Conservation (phyloP, 768 basidiomycete species). For the Tephrocybe sp. region DNA sequence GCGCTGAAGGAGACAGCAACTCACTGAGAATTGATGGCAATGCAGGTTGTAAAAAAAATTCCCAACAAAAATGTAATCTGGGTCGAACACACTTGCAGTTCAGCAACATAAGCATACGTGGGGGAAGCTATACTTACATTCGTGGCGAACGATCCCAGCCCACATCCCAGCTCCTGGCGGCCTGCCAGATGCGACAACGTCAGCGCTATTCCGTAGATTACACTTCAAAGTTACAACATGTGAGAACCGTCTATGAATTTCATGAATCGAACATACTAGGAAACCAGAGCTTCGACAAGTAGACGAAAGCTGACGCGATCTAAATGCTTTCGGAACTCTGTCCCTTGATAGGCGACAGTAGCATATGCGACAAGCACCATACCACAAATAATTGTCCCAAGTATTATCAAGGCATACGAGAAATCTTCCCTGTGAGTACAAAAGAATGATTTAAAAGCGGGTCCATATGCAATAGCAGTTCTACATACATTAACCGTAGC, state of each 20-base stretch:
- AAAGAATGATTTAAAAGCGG: background rate
- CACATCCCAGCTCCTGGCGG: slow-evolving; percentile 10
- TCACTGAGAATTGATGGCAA: slow-evolving; percentile 24
- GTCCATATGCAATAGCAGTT: no score
- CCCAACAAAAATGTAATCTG: slow-evolving; percentile 20
- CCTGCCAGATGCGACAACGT: slow-evolving; percentile 11
- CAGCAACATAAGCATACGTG: background rate
- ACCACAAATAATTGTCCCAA: slow-evolving; percentile 10
- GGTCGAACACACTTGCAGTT: background rate
- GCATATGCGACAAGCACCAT: slow-evolving; percentile 12
- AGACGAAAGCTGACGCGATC: slow-evolving; percentile 17
- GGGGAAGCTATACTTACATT: slow-evolving; percentile 14
- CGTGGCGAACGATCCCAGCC: slow-evolving; percentile 19
- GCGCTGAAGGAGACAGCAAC: background rate
- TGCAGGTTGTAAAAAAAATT: slow-evolving; percentile 22
- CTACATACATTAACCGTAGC: background rate
- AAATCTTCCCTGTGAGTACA: slow-evolving; percentile 5
- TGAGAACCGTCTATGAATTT: background rate
- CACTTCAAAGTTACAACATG: slow-evolving; percentile 8
- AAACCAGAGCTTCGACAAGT: slow-evolving; percentile 4
- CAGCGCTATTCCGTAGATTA: slow-evolving; percentile 20
- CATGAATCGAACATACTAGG: slow-evolving; percentile 9
- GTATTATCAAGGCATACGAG: slow-evolving; percentile 8
- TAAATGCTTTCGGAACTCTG: slow-evolving; percentile 1
- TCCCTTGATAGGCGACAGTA: background rate